phyloP scores from a whole-genome alignment of 129 eudicot species.

The Lonicera japonica region DNA sequence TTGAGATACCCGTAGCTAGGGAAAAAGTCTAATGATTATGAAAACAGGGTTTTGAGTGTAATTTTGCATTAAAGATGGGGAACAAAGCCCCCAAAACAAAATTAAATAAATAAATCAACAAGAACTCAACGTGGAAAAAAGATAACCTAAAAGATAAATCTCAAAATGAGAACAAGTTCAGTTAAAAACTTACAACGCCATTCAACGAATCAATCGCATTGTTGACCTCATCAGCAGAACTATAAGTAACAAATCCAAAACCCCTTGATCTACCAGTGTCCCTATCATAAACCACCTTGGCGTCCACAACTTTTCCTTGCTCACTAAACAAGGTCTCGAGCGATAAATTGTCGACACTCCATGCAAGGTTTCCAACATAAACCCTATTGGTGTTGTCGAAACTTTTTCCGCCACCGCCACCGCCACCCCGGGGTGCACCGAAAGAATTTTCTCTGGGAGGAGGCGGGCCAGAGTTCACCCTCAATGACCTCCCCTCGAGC shows the following conservation, averaged over 20 bases:
- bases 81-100: too few species aligned
- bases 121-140: too few species aligned
- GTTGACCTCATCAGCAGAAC: slow-evolving; percentile 76
- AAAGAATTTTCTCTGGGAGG: slow-evolving; percentile 52
- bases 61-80: too few species aligned
- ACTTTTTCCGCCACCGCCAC: slow-evolving; percentile 45
- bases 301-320: slow-evolving; percentile 80
- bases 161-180: neutral
- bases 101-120: too few species aligned
- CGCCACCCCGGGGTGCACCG: slow-evolving; percentile 15
- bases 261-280: slow-evolving; percentile 96
- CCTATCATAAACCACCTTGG: slow-evolving; percentile 85
- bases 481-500: slow-evolving; percentile 66
- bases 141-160: too few species aligned
- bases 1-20: too few species aligned
- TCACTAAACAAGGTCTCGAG: slow-evolving; percentile 74
- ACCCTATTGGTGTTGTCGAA: slow-evolving; percentile 56
- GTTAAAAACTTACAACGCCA: slow-evolving; percentile 57
- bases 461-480: slow-evolving; percentile 93
- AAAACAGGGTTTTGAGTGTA: too few species aligned
- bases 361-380: slow-evolving; percentile 84
- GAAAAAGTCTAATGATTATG: too few species aligned
- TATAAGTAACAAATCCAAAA: slow-evolving; percentile 83
- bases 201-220: slow-evolving; percentile 67
- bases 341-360: slow-evolving; percentile 78